Evolutionary conservation across 805 yeast genomes (phyloP).

Genomic region (Maudiozyma barnettii): DNA sequence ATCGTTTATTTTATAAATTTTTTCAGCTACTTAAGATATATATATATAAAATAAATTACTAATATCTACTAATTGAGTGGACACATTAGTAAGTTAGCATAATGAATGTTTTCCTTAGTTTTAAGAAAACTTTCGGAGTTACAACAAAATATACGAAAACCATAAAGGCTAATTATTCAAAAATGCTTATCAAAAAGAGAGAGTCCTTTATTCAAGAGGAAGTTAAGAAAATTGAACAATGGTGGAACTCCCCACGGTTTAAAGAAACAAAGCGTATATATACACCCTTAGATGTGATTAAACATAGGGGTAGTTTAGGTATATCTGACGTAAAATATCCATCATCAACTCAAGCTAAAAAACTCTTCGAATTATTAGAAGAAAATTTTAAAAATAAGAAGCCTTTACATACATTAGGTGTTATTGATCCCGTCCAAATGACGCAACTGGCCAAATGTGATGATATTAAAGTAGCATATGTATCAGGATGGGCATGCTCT

Average conservation of each 20-base stretch:
- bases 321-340: conserved; percentile 27
- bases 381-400: conserved; percentile 31
- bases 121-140: too few relatives aligned
- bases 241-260: conserved; percentile 45
- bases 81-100: too few relatives aligned
- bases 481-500: conserved; percentile 57
- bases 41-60: too few relatives aligned
- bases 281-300: conserved; percentile 42
- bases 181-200: background rate
- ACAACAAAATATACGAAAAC: too few relatives aligned
- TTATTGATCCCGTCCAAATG: conserved; percentile 55
- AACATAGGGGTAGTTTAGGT: conserved; percentile 42
- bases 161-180: background rate
- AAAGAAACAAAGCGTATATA: conserved; percentile 42
- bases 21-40: too few relatives aligned
- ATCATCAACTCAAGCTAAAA: conserved; percentile 46
- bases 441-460: conserved; percentile 40
- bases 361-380: conserved; percentile 38
- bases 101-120: too few relatives aligned
- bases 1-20: too few relatives aligned
- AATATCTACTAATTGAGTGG: too few relatives aligned
- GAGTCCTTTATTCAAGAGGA: conserved; percentile 23
- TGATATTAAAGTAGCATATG: conserved; percentile 44
- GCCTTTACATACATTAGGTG: conserved; percentile 52
- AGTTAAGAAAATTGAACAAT: conserved; percentile 32